These are phyloP conservation scores for Aspergillus tamarii DNA, from an alignment of 2,329 filamentous ascomycete species.

Conservation along the genomic window DNA sequence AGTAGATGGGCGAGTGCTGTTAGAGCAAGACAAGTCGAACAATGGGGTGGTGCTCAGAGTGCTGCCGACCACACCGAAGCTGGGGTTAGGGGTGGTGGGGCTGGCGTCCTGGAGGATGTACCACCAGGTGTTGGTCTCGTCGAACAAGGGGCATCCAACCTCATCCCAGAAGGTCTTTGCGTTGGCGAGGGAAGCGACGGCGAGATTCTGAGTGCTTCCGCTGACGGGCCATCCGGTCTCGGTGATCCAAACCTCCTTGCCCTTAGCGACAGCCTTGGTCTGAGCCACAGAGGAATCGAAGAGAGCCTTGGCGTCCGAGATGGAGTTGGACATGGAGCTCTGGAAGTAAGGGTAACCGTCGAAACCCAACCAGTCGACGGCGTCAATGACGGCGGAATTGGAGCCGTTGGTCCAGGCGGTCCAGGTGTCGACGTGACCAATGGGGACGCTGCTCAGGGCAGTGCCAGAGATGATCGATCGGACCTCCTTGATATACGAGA, in stretches of 20 bases:
- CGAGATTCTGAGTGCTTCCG: slow-evolving; percentile 65
- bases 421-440: too few species aligned
- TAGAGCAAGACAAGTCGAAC: slow-evolving; percentile 41
- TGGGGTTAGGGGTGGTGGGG: slow-evolving; percentile 14
- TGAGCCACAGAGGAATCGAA: slow-evolving; percentile 58
- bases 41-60: slow-evolving; percentile 40
- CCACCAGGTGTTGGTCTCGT: slow-evolving; percentile 47
- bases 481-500: too few species aligned
- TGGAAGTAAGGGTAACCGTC: too few species aligned
- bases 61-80: slow-evolving; percentile 32
- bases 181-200: slow-evolving; percentile 66
- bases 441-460: too few species aligned
- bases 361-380: too few species aligned
- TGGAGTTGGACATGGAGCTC: too few species aligned
- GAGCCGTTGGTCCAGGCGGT: too few species aligned
- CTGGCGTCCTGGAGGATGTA: slow-evolving; percentile 45
- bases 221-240: slow-evolving; percentile 86
- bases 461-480: too few species aligned
- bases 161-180: slow-evolving; percentile 80
- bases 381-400: too few species aligned
- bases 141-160: slow-evolving; percentile 67
- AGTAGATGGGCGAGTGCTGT: slow-evolving; percentile 22
- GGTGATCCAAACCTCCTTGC: slow-evolving; percentile 81
- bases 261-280: slow-evolving; percentile 61
- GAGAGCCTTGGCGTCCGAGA: too few species aligned